Conservation (phyloP, 176 grass and related monocot species). For the Oryza brachyantha region DNA sequence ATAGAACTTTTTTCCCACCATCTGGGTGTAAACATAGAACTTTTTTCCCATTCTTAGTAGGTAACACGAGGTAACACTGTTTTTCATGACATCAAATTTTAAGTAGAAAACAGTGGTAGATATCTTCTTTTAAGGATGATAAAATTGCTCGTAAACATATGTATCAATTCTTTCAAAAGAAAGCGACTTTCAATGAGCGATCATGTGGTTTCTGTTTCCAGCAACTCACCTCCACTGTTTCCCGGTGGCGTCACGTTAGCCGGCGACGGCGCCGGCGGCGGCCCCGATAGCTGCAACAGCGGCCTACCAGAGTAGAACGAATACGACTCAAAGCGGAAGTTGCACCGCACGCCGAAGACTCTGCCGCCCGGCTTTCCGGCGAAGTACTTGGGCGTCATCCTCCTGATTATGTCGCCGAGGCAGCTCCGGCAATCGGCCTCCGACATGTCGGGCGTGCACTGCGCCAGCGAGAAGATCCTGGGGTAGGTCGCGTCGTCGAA, state of each 20-base stretch:
- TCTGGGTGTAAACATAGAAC: neutral
- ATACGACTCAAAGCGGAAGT: constrained; percentile 45
- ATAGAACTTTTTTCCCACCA: neutral
- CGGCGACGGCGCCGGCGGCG: neutral
- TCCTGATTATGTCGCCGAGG: constrained; percentile 19
- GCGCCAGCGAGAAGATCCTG: constrained; percentile 43
- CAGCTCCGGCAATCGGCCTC: constrained; percentile 36
- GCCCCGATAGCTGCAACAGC: constrained; percentile 18
- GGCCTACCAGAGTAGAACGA: constrained; percentile 38
- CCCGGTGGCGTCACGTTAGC: neutral
- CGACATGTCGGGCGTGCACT: constrained; percentile 58
- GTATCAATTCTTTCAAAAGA: too few relatives aligned
- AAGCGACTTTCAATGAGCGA: neutral
- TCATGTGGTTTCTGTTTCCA: neutral
- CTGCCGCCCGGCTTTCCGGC: constrained; percentile 28
- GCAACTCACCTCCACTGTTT: neutral
- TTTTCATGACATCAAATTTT: too few relatives aligned
- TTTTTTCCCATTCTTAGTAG: too few relatives aligned
- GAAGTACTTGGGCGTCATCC: neutral
- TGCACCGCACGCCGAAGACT: constrained; percentile 46
- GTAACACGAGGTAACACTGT: too few relatives aligned
- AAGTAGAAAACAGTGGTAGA: too few relatives aligned
- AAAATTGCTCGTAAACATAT: too few relatives aligned
- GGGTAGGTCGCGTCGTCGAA: neutral
- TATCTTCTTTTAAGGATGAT: too few relatives aligned